These are phyloP conservation scores for Beauveria pseudobassiana DNA, from an alignment of 2,329 filamentous ascomycete species.

Conservation along the genomic window DNA sequence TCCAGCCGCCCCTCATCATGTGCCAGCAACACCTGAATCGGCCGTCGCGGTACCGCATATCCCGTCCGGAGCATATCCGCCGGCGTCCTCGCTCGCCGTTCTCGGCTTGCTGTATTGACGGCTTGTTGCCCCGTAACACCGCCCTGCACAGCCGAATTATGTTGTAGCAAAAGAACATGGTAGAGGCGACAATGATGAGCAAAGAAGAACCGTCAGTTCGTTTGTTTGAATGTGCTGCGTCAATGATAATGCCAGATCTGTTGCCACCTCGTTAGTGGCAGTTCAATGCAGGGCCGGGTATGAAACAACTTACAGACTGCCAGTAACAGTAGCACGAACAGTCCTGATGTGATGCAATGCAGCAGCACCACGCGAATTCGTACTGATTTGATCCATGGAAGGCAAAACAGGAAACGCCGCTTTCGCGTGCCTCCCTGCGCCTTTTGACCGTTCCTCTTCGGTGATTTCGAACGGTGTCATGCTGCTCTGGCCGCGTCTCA, in stretches of 20 bases:
- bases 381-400: conserved; percentile 47
- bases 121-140: conserved; percentile 41
- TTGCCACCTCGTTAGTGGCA: background rate
- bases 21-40: conserved; percentile 69
- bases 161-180: conserved; percentile 74
- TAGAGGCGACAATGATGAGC: conserved; percentile 64
- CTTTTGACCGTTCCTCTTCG: background rate
- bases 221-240: conserved; percentile 55
- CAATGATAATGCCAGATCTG: conserved; percentile 67
- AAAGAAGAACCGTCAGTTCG: conserved; percentile 78
- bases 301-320: conserved; percentile 53
- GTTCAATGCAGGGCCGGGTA: background rate
- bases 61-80: conserved; percentile 33
- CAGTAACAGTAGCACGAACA: conserved; percentile 51
- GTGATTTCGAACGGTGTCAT: background rate
- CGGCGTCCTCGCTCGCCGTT: background rate
- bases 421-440: background rate
- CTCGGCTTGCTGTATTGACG: conserved; percentile 11
- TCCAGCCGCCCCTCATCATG: conserved; percentile 64
- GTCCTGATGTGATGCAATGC: conserved; percentile 57
- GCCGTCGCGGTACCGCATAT: conserved; percentile 62
- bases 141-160: conserved; percentile 67
- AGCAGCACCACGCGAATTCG: conserved; percentile 48
- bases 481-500: background rate
- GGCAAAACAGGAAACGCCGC: conserved; percentile 44